A percentile compares a stretch with the other conserved stretches of the same genome.
These are phyloP conservation scores for Odontarrhena argentea DNA, from an alignment of 345 rosid species.

Conservation along the genomic window DNA sequence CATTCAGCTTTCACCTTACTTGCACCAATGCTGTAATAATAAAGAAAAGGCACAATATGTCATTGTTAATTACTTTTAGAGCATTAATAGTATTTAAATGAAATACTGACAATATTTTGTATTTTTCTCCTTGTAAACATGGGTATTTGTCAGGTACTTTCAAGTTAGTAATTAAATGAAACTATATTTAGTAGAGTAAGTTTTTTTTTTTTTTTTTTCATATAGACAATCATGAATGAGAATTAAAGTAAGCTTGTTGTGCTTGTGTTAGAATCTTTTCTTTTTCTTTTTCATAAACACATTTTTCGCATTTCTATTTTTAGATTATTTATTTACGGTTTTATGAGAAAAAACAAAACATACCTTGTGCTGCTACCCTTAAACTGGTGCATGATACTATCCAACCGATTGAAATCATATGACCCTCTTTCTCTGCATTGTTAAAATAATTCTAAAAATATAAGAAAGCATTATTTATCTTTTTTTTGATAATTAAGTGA, in stretches of 20 bases:
- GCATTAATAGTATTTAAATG: background rate
- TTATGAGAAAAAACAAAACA: background rate
- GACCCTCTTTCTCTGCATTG: conserved; percentile 41
- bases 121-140: too few relatives aligned
- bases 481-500: too few relatives aligned
- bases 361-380: conserved; percentile 95
- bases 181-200: background rate
- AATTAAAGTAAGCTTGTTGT: background rate
- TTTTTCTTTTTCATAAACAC: background rate
- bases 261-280: background rate
- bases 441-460: conserved; percentile 1
- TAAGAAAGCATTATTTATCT: background rate
- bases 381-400: conserved; percentile 85
- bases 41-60: background rate
- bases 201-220: background rate
- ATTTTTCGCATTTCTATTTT: background rate
- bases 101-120: background rate
- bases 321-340: background rate
- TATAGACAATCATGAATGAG: conserved; percentile 12
- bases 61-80: background rate
- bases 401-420: conserved; percentile 60
- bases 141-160: too few relatives aligned
- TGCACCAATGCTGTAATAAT: conserved; percentile 85
- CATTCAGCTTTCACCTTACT: conserved; percentile 90
- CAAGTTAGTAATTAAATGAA: background rate